These are phyloP conservation scores for Cotoneaster glaucophyllus DNA, from an alignment of 306 rosid species.

Conservation along the genomic window DNA sequence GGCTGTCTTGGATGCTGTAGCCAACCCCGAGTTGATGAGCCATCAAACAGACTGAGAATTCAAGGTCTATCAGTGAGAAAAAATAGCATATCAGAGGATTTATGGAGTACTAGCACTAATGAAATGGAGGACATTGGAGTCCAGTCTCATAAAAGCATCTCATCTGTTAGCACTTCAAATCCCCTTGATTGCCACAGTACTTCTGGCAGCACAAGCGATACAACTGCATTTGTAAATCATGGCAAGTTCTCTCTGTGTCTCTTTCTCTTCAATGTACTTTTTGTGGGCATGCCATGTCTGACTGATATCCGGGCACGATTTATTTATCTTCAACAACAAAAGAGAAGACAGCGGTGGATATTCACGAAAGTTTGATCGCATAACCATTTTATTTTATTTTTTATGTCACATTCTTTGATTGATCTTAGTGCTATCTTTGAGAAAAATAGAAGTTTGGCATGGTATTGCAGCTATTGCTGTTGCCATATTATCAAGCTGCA, in stretches of 20 bases:
- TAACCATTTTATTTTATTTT: not conserved
- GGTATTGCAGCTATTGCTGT: not conserved
- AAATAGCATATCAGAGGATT: constrained; percentile 51
- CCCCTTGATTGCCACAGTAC: constrained; percentile 40
- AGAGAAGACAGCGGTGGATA: not conserved
- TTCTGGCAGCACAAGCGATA: constrained; percentile 36
- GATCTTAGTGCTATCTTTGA: not conserved
- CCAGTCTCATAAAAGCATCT: constrained; percentile 48
- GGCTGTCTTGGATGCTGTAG: constrained; percentile 71
- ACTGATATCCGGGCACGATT: not conserved
- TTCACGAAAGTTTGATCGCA: not conserved
- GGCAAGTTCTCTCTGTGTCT: constrained; percentile 42
- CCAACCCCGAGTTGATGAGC: constrained; percentile 38
- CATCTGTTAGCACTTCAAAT: constrained; percentile 33
- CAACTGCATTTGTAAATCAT: constrained; percentile 64
- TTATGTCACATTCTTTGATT: not conserved
- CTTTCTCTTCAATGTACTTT: not conserved
- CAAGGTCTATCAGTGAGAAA: constrained; percentile 35
- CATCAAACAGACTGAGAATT: constrained; percentile 35
- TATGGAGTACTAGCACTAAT: constrained; percentile 60
- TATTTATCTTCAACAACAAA: not conserved
- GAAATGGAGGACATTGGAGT: constrained; percentile 50
- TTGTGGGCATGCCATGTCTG: not conserved
- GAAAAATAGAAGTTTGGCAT: not conserved
- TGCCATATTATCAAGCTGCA: not conserved